Evolutionary conservation across 2,329 filamentous ascomycete genomes (phyloP).

Genomic region (Claviceps capensis): DNA sequence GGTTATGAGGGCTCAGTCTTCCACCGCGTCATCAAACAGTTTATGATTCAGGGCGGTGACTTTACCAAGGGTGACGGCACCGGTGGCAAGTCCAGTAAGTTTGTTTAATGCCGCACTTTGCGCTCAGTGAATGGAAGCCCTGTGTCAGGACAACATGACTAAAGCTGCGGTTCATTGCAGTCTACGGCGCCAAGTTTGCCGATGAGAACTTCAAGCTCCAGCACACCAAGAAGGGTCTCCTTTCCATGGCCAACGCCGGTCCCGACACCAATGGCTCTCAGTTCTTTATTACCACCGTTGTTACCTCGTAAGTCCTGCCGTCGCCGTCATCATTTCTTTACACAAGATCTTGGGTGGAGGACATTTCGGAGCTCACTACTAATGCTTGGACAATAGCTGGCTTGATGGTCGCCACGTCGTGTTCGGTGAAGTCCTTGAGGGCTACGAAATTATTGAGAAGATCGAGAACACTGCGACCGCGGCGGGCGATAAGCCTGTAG

Average conservation of each 20-base stretch:
- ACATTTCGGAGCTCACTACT: neutral
- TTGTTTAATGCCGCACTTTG: neutral
- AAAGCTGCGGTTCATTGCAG: constrained; percentile 21
- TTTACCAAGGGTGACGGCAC: constrained; percentile 74
- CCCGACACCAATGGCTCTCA: constrained; percentile 79
- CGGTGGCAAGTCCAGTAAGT: constrained; percentile 70
- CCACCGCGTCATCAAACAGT: constrained; percentile 82
- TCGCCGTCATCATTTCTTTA: neutral
- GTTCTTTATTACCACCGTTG: constrained; percentile 80
- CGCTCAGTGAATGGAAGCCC: neutral
- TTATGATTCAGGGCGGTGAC: constrained; percentile 88
- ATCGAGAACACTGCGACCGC: constrained; percentile 60
- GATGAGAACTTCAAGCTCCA: constrained; percentile 95
- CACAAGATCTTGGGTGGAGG: no score
- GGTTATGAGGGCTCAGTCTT: constrained; percentile 72
- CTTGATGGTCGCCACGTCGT: constrained; percentile 76
- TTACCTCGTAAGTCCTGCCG: constrained; percentile 48
- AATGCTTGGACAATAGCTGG: constrained; percentile 37
- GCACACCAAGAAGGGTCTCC: constrained; percentile 71
- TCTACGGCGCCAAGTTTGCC: constrained; percentile 72
- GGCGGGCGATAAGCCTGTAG: constrained; percentile 52
- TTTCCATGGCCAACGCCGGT: constrained; percentile 79
- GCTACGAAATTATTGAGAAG: constrained; percentile 66
- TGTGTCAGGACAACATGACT: constrained; percentile 8
- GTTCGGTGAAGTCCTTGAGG: constrained; percentile 79